These are phyloP conservation scores for Debaryomyces robertsiae DNA, from an alignment of 1,139 yeast genomes.

Conservation along the genomic window DNA sequence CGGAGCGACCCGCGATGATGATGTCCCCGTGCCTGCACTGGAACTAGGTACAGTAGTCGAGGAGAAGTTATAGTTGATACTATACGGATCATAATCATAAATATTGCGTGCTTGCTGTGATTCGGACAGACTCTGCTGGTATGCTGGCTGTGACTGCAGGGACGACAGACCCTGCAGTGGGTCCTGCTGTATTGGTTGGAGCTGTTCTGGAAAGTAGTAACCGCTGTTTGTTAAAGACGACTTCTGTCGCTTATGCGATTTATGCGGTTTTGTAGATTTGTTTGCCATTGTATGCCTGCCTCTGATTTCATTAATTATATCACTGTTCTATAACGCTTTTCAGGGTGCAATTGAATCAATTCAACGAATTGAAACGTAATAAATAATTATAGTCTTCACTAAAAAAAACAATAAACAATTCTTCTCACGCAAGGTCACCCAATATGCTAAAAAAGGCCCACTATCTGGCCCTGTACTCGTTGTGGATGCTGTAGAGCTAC, in stretches of 20 bases:
- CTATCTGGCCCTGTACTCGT: no score
- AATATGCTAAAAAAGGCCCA: neutral
- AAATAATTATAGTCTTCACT: constrained; percentile 1
- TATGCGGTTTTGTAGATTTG: constrained; percentile 20
- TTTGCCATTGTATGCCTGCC: constrained; percentile 17
- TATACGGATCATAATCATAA: constrained; percentile 9
- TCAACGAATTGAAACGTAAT: neutral
- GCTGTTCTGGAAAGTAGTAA: constrained; percentile 27
- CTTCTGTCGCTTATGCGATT: constrained; percentile 47
- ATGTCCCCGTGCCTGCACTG: constrained; percentile 4
- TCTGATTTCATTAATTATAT: constrained; percentile 1
- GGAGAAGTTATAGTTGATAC: neutral
- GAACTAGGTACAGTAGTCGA: constrained; percentile 7
- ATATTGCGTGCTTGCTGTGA: constrained; percentile 8
- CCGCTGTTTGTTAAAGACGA: constrained; percentile 42
- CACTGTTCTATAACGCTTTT: neutral
- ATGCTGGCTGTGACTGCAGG: constrained; percentile 14
- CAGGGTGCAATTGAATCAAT: constrained; percentile 7
- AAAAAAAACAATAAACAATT: constrained; percentile 2
- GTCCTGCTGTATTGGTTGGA: constrained; percentile 9
- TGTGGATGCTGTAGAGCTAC: neutral
- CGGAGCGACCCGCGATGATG: neutral
- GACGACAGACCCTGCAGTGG: constrained; percentile 11
- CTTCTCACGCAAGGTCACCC: neutral
- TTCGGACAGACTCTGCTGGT: constrained; percentile 12